A percentile compares a stretch with the other conserved stretches of the same genome.
Conservation (phyloP, 2,329 filamentous ascomycete species). For the Pyricularia grisea region DNA sequence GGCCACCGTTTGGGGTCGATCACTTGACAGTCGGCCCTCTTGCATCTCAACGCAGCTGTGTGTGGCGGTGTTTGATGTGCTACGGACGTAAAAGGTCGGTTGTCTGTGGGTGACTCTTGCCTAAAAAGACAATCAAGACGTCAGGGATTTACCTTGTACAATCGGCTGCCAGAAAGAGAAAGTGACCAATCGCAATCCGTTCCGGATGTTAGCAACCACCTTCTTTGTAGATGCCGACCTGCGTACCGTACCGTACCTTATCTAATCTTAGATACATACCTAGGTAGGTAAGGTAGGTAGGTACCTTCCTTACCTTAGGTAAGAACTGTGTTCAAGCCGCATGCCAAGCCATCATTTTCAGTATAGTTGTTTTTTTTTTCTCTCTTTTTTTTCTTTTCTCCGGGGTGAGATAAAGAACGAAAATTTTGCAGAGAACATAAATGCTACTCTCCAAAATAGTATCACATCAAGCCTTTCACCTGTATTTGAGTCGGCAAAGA, state of each 20-base stretch:
- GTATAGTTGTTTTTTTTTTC: not conserved
- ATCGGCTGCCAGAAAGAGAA: not conserved
- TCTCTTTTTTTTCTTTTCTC: too few species aligned
- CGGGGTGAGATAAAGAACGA: not conserved
- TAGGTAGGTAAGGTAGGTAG: too few species aligned
- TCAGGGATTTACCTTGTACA: not conserved
- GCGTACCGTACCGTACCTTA: not conserved
- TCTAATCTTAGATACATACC: not conserved
- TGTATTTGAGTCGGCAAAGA: not conserved
- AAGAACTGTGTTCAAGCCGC: not conserved
- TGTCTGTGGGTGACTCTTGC: not conserved
- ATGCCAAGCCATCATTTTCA: not conserved
- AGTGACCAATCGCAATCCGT: not conserved
- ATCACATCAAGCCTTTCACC: not conserved
- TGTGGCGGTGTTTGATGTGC: not conserved
- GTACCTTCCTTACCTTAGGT: not conserved
- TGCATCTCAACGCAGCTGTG: not conserved
- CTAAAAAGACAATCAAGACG: not conserved
- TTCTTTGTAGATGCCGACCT: not conserved
- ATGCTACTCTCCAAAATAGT: not conserved
- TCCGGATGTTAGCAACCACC: not conserved
- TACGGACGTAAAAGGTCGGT: not conserved
- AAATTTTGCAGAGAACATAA: not conserved
- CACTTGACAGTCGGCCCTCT: not conserved
- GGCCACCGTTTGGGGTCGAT: not conserved